Evolutionary conservation across 108 stramenopile species (phyloP).

Genomic region (Asterionellopsis glacialis): DNA sequence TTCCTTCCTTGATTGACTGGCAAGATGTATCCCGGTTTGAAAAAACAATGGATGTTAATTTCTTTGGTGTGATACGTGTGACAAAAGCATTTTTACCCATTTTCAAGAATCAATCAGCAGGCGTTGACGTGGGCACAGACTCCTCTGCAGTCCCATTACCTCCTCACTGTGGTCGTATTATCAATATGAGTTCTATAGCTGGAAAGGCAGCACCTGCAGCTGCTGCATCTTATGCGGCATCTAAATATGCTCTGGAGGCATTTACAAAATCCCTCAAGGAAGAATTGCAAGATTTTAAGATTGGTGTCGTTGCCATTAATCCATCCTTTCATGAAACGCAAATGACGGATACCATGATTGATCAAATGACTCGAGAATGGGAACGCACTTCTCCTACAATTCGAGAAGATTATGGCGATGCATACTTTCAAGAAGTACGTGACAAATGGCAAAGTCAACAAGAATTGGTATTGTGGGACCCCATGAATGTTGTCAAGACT

Average conservation of each 20-base stretch:
- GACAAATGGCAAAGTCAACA: no score
- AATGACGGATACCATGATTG: constrained; percentile 9
- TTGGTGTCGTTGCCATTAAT: constrained; percentile 33
- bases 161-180: constrained; percentile 8
- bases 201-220: constrained; percentile 19
- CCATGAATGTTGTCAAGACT: no score
- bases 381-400: no score
- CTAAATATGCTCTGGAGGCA: constrained; percentile 44
- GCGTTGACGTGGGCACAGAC: no score
- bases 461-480: no score
- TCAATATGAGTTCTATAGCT: constrained; percentile 42
- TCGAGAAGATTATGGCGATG: no score
- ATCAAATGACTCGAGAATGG: no score
- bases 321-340: constrained; percentile 45
- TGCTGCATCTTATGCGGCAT: constrained; percentile 26
- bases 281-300: constrained; percentile 33
- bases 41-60: constrained; percentile 43
- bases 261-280: constrained; percentile 24
- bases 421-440: no score
- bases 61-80: constrained; percentile 36
- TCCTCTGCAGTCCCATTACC: no score
- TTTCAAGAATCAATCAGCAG: constrained; percentile 25
- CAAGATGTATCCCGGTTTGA: constrained; percentile 23
- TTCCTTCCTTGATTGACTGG: constrained; percentile 38
- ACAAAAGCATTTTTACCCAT: constrained; percentile 46